These are phyloP conservation scores for Immersiella caudata DNA, from an alignment of 495 filamentous ascomycete species.

Conservation along the genomic window DNA sequence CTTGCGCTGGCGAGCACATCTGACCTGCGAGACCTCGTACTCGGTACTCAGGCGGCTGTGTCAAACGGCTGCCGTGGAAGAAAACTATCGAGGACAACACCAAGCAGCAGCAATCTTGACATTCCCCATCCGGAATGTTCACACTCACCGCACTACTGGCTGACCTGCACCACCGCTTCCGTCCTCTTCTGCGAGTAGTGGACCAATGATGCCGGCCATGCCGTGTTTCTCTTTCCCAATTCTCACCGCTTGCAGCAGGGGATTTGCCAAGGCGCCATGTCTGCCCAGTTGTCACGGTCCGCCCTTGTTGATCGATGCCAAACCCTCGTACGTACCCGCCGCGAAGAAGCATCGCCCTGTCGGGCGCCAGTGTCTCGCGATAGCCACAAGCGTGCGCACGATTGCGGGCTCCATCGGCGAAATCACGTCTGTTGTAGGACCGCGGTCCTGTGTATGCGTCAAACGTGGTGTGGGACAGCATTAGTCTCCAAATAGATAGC, in stretches of 20 bases:
- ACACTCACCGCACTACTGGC: background rate
- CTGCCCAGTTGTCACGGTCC: background rate
- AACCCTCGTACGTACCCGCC: background rate
- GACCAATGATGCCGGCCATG: background rate
- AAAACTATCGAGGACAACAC: background rate
- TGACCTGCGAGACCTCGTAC: background rate
- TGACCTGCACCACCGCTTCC: background rate
- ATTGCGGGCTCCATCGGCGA: background rate
- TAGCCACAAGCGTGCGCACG: background rate
- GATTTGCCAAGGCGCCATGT: background rate
- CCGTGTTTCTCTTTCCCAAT: background rate
- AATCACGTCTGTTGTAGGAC: background rate
- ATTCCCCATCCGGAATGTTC: constrained; percentile 7
- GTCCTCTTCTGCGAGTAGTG: background rate
- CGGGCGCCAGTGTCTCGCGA: background rate
- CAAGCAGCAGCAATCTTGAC: background rate
- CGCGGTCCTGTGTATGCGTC: background rate
- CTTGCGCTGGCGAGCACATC: background rate
- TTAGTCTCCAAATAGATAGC: background rate
- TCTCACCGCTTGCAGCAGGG: background rate
- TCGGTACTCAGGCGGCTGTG: background rate
- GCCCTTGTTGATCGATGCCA: background rate
- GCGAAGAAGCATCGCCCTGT: background rate
- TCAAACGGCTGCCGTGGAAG: background rate
- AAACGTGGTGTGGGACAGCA: background rate